Evolutionary conservation across 768 basidiomycete species (phyloP).

Genomic region (Lyophyllum atratum): DNA sequence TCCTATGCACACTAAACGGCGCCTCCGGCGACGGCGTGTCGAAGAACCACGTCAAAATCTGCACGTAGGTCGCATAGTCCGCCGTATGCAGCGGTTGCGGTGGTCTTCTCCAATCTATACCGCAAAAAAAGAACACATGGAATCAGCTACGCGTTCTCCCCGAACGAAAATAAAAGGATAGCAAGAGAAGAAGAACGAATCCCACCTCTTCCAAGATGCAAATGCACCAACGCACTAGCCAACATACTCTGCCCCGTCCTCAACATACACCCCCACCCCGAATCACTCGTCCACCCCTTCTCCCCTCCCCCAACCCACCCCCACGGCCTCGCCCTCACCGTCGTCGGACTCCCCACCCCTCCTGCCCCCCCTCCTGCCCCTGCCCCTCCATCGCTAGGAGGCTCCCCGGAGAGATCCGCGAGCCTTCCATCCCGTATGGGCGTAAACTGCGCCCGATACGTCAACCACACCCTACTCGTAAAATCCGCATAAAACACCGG

Average conservation of each 20-base stretch:
- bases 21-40: conserved; percentile 83
- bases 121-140: no score
- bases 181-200: conserved; percentile 9
- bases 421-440: conserved; percentile 70
- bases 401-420: conserved; percentile 30
- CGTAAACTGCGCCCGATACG: conserved; percentile 85
- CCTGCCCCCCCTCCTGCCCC: conserved; percentile 52
- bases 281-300: conserved; percentile 82
- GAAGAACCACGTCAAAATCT: conserved; percentile 92
- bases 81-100: conserved; percentile 56
- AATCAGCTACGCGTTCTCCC: no score
- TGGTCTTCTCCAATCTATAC: conserved; percentile 83
- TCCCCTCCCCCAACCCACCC: conserved; percentile 67
- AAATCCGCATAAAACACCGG: conserved; percentile 88
- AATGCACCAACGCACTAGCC: conserved; percentile 74
- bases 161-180: no score
- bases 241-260: conserved; percentile 84
- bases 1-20: conserved; percentile 94
- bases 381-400: conserved; percentile 22
- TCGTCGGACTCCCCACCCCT: no score
- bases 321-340: conserved; percentile 63
- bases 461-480: conserved; percentile 85
- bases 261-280: conserved; percentile 93
- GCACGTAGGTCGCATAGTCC: conserved; percentile 85
- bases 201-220: conserved; percentile 65